Conservation (phyloP, 805 yeast genomes). For the Metschnikowia baotianmanensis region DNA sequence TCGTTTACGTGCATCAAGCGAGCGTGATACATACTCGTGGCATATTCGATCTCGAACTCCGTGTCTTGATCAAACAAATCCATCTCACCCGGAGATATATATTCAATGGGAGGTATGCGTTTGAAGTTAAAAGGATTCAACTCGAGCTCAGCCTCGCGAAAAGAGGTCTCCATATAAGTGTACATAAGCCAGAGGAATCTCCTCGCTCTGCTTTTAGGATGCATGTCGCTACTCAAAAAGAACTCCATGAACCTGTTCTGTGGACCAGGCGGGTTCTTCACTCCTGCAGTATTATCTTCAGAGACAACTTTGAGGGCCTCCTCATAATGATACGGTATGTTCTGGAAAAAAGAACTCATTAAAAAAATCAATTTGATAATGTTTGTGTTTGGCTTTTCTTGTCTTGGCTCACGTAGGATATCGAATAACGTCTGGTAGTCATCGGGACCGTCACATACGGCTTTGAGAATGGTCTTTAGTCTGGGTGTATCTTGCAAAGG, state of each 20-base stretch:
- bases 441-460: conserved; percentile 70
- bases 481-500: conserved; percentile 95
- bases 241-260: conserved; percentile 63
- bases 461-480: conserved; percentile 82
- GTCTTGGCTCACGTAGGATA: conserved; percentile 35
- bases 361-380: conserved; percentile 69
- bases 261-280: conserved; percentile 13
- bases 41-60: conserved; percentile 46
- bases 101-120: conserved; percentile 36
- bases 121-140: conserved; percentile 57
- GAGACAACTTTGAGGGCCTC: conserved; percentile 6
- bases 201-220: conserved; percentile 64
- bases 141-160: conserved; percentile 48
- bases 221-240: conserved; percentile 58
- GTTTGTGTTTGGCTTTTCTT: conserved; percentile 52
- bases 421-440: conserved; percentile 50
- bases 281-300: conserved; percentile 7
- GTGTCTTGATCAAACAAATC: conserved; percentile 46
- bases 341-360: conserved; percentile 61
- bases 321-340: conserved; percentile 40
- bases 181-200: conserved; percentile 83
- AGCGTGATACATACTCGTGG: conserved; percentile 45
- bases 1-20: conserved; percentile 41
- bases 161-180: conserved; percentile 71
- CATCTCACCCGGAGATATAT: conserved; percentile 26